These are phyloP conservation scores for Geranomyces michiganensis DNA, from an alignment of 192 early-diverging fungal species.

Conservation along the genomic window DNA sequence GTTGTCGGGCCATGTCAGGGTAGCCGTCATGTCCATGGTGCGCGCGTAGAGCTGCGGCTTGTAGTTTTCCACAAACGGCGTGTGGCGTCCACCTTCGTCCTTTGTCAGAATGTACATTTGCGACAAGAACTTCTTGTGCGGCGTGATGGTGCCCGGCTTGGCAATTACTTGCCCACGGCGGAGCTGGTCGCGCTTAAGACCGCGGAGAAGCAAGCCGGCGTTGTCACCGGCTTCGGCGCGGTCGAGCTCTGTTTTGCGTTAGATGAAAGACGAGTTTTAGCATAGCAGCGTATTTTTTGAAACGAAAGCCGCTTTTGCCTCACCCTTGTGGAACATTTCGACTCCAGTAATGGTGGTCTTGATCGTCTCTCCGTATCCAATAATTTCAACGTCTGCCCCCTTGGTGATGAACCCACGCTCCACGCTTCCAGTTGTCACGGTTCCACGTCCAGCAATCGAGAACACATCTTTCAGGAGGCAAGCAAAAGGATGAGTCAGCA, in stretches of 20 bases:
- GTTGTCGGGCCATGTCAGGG: constrained; percentile 63
- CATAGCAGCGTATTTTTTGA: not conserved
- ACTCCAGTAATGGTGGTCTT: constrained; percentile 97
- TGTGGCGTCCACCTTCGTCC: constrained; percentile 98
- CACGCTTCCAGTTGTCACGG: constrained; percentile 92
- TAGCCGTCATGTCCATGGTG: constrained; percentile 93
- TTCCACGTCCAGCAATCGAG: constrained; percentile 97
- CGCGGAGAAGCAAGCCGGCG: constrained; percentile 95
- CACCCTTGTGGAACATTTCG: constrained; percentile 98
- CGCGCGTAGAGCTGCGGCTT: constrained; percentile 93
- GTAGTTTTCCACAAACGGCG: constrained; percentile 97
- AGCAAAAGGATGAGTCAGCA: not conserved
- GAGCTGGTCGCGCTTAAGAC: constrained; percentile 95
- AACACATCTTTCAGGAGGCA: constrained; percentile 75
- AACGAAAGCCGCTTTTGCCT: not conserved
- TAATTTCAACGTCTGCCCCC: constrained; percentile 95
- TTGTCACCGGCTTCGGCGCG: constrained; percentile 97
- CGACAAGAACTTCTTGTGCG: constrained; percentile 92
- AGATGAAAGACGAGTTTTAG: not conserved
- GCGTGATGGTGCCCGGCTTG: constrained; percentile 89
- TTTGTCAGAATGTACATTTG: constrained; percentile 94
- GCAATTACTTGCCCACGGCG: constrained; percentile 93
- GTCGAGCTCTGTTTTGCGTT: constrained; percentile 73
- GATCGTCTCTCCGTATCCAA: constrained; percentile 85
- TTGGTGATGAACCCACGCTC: constrained; percentile 91